A percentile compares a stretch with the other conserved stretches of the same genome.
These are phyloP conservation scores for Trametes sp. DNA, from an alignment of 1,284 basidiomycete genomes.

Conservation along the genomic window DNA sequence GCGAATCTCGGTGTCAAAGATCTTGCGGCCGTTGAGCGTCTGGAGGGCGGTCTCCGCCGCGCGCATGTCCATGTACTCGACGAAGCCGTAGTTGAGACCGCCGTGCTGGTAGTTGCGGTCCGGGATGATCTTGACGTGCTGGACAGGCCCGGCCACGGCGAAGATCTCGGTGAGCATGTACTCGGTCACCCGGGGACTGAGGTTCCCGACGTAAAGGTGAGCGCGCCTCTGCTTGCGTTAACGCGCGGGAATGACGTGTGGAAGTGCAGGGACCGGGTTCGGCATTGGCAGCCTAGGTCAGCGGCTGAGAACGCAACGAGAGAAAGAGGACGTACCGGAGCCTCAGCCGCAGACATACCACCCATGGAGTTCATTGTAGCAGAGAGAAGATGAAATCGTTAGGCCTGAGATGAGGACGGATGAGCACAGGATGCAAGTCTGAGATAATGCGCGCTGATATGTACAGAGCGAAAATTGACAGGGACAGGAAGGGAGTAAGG, in stretches of 20 bases:
- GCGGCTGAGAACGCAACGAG: constrained; percentile 9
- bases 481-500: constrained; percentile 52
- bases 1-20: constrained; percentile 96
- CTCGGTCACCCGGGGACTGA: constrained; percentile 92
- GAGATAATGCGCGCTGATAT: constrained; percentile 37
- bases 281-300: constrained; percentile 14
- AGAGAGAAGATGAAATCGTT: constrained; percentile 51
- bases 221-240: constrained; percentile 69
- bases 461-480: constrained; percentile 42
- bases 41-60: constrained; percentile 96
- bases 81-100: constrained; percentile 98
- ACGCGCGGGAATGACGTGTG: neutral
- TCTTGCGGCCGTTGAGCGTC: constrained; percentile 97
- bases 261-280: constrained; percentile 2
- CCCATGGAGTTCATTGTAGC: constrained; percentile 81
- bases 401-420: constrained; percentile 38
- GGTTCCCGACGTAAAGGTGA: constrained; percentile 97
- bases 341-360: constrained; percentile 71
- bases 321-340: constrained; percentile 63
- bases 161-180: constrained; percentile 98
- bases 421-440: constrained; percentile 34
- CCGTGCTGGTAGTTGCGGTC: constrained; percentile 98
- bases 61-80: constrained; percentile 97
- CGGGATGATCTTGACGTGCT: constrained; percentile 98
- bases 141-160: constrained; percentile 93